Evolutionary conservation across 192 early-diverging fungal species (phyloP).

Genomic region (Backusella circina): DNA sequence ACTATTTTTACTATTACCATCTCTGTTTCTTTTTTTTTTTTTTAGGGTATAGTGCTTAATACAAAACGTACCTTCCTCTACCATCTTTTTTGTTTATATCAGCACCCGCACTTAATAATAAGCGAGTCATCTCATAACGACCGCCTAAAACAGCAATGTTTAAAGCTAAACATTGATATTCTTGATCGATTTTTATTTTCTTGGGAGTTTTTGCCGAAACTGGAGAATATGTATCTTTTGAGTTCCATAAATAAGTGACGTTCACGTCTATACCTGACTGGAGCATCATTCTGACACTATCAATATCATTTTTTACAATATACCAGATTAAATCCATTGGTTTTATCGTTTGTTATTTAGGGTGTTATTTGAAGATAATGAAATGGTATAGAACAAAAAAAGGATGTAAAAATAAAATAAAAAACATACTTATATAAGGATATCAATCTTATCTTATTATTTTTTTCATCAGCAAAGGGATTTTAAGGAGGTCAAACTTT

Average conservation of each 20-base stretch:
- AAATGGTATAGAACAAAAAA: not conserved
- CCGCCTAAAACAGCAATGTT: constrained; percentile 58
- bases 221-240: constrained; percentile 36
- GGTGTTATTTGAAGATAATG: not conserved
- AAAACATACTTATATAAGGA: not conserved
- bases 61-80: constrained; percentile 49
- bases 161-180: constrained; percentile 45
- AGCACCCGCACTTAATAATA: constrained; percentile 53
- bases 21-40: not conserved
- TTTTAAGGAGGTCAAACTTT: not conserved
- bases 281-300: constrained; percentile 27
- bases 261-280: constrained; percentile 44
- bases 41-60: not conserved
- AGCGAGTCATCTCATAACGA: constrained; percentile 48
- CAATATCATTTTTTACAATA: constrained; percentile 39
- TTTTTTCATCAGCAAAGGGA: not conserved
- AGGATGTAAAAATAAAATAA: too few species aligned
- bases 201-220: constrained; percentile 26
- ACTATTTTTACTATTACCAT: not conserved
- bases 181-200: constrained; percentile 30
- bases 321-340: constrained; percentile 41
- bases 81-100: constrained; percentile 56
- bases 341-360: not conserved
- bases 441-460: not conserved
- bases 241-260: constrained; percentile 38